Base-by-base conservation (phyloP, 371 early-diverging fungal genomes). In the Nosema muscidifuracis region DNA sequence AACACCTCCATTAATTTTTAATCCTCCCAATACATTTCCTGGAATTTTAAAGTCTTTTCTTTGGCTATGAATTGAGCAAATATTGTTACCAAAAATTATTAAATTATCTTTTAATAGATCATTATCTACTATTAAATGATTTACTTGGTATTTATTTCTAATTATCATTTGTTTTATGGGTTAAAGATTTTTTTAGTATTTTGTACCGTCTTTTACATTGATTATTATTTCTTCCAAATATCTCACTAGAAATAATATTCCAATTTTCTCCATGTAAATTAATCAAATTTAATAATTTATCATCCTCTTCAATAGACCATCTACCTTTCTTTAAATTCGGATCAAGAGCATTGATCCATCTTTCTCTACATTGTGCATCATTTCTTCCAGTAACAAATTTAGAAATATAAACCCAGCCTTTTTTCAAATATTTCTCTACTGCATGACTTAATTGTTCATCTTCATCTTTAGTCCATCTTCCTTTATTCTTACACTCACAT, bases 391-490 rank as follows among this genome's bases (percentile, higher is more conserved):
- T 7, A 36, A 67, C 55, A 42, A 53, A 38, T 28, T 38, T 2
- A 1, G 36, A 16, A 10, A 67, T 67, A 26, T 55, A 33, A 4
- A 2, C 24, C 67, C 67, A 67, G 22, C 57, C 34, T 26, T 20
- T 18, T 13, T 44, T 15, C 9, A 12, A 13, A 26, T 67, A 67
- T 31, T 22, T 42, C 3, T 67, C 33, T 16, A 56, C 38, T 1
- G 40, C 67, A 22, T 40, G 3, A 2, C 4, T 24, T 15, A 67
- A 50, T 20, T 4, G 10, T 0, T 82, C 80, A 71, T 92, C 91
- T 75, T 92, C 92, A 50, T 88, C 87, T 6, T 61, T 36, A 20
- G 82, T 83, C 91, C 91, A 93, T 26, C 87, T 82, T 6, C 88
- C 87, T 0, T 87, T 85, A 20, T 86, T 84, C 6, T 7, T 12